A percentile compares a stretch with the other conserved stretches of the same genome.
Conservation (phyloP, 139 green algal species). For the Coccomyxa sp. region DNA sequence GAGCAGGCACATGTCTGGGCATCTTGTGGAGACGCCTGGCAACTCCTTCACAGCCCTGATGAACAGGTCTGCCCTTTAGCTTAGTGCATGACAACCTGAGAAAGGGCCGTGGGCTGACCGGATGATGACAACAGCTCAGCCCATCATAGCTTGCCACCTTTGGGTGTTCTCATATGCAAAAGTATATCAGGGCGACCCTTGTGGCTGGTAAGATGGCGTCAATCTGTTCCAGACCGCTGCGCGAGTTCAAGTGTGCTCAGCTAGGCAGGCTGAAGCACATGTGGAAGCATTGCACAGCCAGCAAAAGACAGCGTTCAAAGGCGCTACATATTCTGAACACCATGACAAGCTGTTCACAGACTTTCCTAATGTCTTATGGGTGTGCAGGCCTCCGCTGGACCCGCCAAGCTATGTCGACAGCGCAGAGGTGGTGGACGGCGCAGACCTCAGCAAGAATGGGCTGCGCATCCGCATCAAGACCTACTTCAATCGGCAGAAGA, state of each 20-base stretch:
- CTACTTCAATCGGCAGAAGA: slow-evolving; percentile 21
- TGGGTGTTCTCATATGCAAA: too few species aligned
- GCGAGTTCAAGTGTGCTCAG: neutral
- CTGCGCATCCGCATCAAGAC: slow-evolving; percentile 27
- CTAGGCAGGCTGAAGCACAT: slow-evolving; percentile 2
- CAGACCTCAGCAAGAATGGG: slow-evolving; percentile 12
- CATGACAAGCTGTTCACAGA: neutral
- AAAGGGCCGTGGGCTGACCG: too few species aligned
- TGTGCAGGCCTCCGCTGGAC: neutral
- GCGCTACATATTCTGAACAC: neutral
- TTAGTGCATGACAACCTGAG: too few species aligned
- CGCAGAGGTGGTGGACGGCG: slow-evolving; percentile 10
- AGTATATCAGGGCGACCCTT: too few species aligned
- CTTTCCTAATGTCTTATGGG: neutral
- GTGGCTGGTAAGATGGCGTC: neutral
- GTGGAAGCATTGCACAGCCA: neutral
- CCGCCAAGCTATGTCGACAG: neutral
- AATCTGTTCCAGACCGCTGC: neutral
- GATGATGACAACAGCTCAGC: too few species aligned
- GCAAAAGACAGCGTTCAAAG: neutral
- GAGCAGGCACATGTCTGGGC: too few species aligned
- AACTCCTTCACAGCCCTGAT: too few species aligned
- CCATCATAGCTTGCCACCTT: too few species aligned
- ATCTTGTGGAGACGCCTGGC: too few species aligned
- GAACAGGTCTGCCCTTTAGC: too few species aligned